Conservation (phyloP, 495 filamentous ascomycete genomes). For the Talaromyces stipitatus region DNA sequence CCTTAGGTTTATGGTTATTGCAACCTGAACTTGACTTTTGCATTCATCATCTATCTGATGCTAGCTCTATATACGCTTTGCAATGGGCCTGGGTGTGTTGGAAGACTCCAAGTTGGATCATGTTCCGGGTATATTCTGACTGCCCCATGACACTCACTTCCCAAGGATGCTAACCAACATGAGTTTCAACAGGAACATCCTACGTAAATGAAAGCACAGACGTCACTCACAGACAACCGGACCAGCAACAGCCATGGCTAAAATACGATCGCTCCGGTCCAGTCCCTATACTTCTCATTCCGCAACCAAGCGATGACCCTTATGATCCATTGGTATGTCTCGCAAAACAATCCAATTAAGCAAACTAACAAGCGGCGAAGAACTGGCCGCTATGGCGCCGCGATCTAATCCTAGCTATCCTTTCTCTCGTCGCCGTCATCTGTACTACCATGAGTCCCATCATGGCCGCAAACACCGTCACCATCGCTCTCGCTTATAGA, state of each 20-base stretch:
- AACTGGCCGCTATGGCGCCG: constrained; percentile 90
- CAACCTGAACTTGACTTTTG: too few species aligned
- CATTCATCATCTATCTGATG: too few species aligned
- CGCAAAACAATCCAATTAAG: neutral
- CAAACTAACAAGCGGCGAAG: constrained; percentile 22
- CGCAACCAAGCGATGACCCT: constrained; percentile 73
- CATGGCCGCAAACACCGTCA: constrained; percentile 79
- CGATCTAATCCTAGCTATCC: constrained; percentile 67
- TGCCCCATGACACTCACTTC: too few species aligned
- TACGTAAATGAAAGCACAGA: constrained; percentile 53
- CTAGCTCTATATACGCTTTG: neutral
- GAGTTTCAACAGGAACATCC: constrained; percentile 47
- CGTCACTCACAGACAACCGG: constrained; percentile 27
- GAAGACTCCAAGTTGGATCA: constrained; percentile 54
- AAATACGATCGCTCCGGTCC: constrained; percentile 67
- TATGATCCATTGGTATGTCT: constrained; percentile 64
- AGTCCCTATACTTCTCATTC: constrained; percentile 64
- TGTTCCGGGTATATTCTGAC: constrained; percentile 63
- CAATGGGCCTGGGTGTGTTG: constrained; percentile 80
- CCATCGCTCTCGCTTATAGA: constrained; percentile 52
- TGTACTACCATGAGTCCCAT: constrained; percentile 74
- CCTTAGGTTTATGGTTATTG: too few species aligned
- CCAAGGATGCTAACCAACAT: neutral
- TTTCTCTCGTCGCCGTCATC: constrained; percentile 74
- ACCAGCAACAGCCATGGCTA: constrained; percentile 31